phyloP scores from a whole-genome alignment of 2,329 filamentous ascomycete genomes.

The Penicillium sp. region DNA sequence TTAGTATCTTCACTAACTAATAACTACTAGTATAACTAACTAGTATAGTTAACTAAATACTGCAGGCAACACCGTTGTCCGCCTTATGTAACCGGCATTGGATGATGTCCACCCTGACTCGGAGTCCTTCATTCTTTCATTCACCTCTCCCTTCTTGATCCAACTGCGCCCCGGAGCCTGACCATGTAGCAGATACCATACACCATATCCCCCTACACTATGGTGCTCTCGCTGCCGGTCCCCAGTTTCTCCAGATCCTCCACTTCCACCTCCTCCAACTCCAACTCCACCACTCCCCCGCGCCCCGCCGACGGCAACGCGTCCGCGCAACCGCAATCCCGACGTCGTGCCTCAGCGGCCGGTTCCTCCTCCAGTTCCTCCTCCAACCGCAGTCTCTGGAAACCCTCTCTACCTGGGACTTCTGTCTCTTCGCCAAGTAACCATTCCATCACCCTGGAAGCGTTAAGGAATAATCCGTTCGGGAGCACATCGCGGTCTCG shows the following conservation, averaged over 20 bases:
- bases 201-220: conserved; percentile 24
- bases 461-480: conserved; percentile 51
- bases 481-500: conserved; percentile 37
- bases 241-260: conserved; percentile 41
- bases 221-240: conserved; percentile 45
- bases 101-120: too few species aligned
- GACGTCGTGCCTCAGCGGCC: conserved; percentile 20
- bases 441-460: conserved; percentile 46
- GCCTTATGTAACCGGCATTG: conserved; percentile 9
- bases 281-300: conserved; percentile 24
- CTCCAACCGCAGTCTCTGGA: conserved; percentile 17
- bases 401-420: conserved; percentile 11
- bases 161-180: conserved; percentile 11
- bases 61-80: not conserved
- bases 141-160: conserved; percentile 2
- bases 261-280: too few species aligned
- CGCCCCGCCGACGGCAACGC: conserved; percentile 32
- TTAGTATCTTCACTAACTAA: not conserved
- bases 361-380: conserved; percentile 20
- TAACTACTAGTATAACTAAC: too few species aligned
- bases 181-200: conserved; percentile 37
- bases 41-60: not conserved
- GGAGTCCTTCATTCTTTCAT: not conserved
- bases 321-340: conserved; percentile 11
- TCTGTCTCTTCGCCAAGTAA: conserved; percentile 23